Percentiles rank a stretch among this genome's conserved stretches.
phyloP scores from a whole-genome alignment of 2,329 filamentous ascomycete species.

The Aspergillus terreus region DNA sequence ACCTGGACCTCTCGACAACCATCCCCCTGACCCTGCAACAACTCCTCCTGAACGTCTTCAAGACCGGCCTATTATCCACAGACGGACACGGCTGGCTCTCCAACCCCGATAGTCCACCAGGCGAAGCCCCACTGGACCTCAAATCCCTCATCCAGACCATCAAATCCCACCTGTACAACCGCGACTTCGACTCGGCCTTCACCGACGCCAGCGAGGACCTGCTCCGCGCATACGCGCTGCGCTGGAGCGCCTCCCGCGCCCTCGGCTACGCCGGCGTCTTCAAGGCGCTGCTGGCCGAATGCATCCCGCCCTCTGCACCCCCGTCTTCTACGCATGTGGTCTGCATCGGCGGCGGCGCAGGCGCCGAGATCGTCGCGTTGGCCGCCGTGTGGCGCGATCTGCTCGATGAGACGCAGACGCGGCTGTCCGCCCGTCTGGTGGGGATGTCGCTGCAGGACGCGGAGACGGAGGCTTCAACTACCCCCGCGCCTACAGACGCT shows the following conservation, averaged over 20 bases:
- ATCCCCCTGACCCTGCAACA: constrained; percentile 61
- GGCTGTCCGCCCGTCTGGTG: constrained; percentile 1
- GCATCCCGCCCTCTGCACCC: neutral
- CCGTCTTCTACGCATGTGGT: constrained; percentile 37
- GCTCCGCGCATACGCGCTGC: constrained; percentile 76
- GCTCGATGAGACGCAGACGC: constrained; percentile 9
- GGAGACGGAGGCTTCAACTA: neutral
- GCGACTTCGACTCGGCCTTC: constrained; percentile 82
- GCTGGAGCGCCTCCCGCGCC: constrained; percentile 86
- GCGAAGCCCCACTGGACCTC: constrained; percentile 27
- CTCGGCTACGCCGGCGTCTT: constrained; percentile 73
- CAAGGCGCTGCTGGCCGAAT: constrained; percentile 25
- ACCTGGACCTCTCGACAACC: constrained; percentile 22
- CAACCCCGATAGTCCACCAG: neutral
- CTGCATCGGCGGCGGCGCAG: constrained; percentile 63
- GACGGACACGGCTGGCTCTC: neutral
- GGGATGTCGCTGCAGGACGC: neutral
- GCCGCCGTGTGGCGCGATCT: constrained; percentile 50
- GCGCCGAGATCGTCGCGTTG: constrained; percentile 64
- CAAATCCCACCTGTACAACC: constrained; percentile 79
- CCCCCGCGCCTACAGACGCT: neutral
- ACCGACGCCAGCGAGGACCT: constrained; percentile 58
- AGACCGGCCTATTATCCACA: constrained; percentile 55
- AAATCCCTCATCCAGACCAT: constrained; percentile 68
- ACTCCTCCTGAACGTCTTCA: constrained; percentile 69